phyloP scores from a whole-genome alignment of 768 basidiomycete genomes.

The Trametes sanguinea region DNA sequence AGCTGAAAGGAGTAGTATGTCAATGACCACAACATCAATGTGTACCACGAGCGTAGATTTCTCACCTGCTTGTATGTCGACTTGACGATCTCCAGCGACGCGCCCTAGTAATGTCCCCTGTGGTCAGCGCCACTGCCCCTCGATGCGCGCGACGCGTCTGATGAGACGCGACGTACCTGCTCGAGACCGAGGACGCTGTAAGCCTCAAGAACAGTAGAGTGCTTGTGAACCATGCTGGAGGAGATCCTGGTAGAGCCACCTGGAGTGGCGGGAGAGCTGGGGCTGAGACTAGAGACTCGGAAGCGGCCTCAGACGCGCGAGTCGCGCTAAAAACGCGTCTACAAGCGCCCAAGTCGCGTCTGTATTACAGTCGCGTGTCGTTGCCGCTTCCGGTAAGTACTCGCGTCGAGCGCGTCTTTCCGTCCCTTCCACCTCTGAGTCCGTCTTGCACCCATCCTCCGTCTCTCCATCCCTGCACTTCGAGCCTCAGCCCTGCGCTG shows the following conservation, averaged over 20 bases:
- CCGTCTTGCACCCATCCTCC: no score
- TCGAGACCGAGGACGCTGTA: constrained; percentile 53
- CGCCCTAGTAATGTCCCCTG: constrained; percentile 43
- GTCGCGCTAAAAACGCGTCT: background rate
- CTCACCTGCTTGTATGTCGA: constrained; percentile 66
- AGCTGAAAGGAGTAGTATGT: constrained; percentile 38
- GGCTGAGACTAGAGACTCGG: background rate
- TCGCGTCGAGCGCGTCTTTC: no score
- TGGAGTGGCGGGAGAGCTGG: background rate
- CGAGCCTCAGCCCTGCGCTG: no score
- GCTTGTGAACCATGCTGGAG: constrained; percentile 38
- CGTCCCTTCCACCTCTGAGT: no score
- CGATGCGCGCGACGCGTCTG: no score
- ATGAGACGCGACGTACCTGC: constrained; percentile 39
- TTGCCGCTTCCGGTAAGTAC: background rate
- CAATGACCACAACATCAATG: background rate
- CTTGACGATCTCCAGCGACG: constrained; percentile 65
- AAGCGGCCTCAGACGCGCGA: background rate
- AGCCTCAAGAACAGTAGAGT: constrained; percentile 39
- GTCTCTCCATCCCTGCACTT: no score
- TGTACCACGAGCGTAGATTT: background rate
- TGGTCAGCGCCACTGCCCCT: background rate
- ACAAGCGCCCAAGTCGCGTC: constrained; percentile 12
- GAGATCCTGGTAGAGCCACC: background rate
- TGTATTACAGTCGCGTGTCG: background rate